phyloP scores from a whole-genome alignment of 2,329 filamentous ascomycete genomes.

The Stachybotrys chartarum region DNA sequence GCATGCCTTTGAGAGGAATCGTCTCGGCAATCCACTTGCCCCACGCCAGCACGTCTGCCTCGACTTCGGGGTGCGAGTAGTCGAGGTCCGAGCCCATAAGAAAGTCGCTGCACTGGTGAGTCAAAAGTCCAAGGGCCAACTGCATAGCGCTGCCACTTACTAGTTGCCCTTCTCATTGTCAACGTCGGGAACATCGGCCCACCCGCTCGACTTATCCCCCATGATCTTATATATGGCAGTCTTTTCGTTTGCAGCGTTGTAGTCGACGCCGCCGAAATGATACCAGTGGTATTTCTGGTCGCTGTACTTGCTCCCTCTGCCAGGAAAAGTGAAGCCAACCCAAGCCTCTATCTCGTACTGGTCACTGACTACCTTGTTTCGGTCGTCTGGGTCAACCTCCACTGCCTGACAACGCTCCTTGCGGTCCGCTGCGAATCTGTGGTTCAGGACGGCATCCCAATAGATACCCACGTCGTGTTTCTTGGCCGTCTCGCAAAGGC shows the following conservation, averaged over 20 bases:
- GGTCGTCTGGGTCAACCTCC: slow-evolving; percentile 56
- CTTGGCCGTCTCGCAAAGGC: slow-evolving; percentile 45
- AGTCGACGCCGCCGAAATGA: slow-evolving; percentile 66
- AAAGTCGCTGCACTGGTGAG: slow-evolving; percentile 45
- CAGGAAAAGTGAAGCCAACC: slow-evolving; percentile 62
- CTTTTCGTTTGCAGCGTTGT: slow-evolving; percentile 49
- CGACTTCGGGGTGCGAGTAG: slow-evolving; percentile 56
- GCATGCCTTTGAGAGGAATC: slow-evolving; percentile 56
- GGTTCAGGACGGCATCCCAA: slow-evolving; percentile 69
- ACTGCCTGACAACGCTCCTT: slow-evolving; percentile 56
- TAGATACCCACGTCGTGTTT: slow-evolving; percentile 53
- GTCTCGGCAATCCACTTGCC: slow-evolving; percentile 58
- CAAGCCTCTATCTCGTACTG: slow-evolving; percentile 62
- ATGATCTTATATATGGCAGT: slow-evolving; percentile 64
- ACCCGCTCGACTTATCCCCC: slow-evolving; percentile 52
- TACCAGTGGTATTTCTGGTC: slow-evolving; percentile 60
- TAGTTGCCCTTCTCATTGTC: slow-evolving; percentile 58
- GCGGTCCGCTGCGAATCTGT: slow-evolving; percentile 65
- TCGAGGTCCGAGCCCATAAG: slow-evolving; percentile 69
- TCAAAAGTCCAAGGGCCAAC: slow-evolving; percentile 44
- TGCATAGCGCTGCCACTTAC: slow-evolving; percentile 17
- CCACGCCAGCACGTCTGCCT: slow-evolving; percentile 58
- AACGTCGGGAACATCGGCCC: slow-evolving; percentile 54
- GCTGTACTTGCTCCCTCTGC: slow-evolving; percentile 55
- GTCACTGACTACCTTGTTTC: slow-evolving; percentile 47